phyloP scores from a whole-genome alignment of 129 eudicot species.

The Flaveria linearis region DNA sequence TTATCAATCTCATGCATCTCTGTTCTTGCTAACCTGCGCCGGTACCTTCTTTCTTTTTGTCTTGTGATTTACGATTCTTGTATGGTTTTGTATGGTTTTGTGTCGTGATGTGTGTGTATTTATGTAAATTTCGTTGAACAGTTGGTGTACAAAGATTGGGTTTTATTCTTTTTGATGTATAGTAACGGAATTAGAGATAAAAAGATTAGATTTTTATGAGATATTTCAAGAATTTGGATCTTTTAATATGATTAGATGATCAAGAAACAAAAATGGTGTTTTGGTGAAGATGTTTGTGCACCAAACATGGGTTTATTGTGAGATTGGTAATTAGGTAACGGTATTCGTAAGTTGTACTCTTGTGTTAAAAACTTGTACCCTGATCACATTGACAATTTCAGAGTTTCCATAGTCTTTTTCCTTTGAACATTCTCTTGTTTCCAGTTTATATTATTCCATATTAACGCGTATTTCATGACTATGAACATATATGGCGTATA shows the following conservation, averaged over 20 bases:
- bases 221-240: conserved; percentile 21
- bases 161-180: conserved; percentile 17
- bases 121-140: neutral
- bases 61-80: neutral
- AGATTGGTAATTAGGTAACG: conserved; percentile 22
- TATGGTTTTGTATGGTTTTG: conserved; percentile 2
- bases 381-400: conserved; percentile 21
- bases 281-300: conserved; percentile 18
- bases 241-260: conserved; percentile 6
- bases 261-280: conserved; percentile 28
- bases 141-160: conserved; percentile 15
- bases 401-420: conserved; percentile 1
- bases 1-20: conserved; percentile 33
- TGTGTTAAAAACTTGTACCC: conserved; percentile 26
- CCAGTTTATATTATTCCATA: conserved; percentile 10
- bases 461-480: conserved; percentile 16
- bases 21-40: conserved; percentile 42
- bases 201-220: conserved; percentile 27
- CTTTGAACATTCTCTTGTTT: conserved; percentile 3
- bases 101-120: neutral
- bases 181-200: conserved; percentile 13
- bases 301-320: conserved; percentile 29
- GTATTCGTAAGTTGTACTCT: conserved; percentile 25
- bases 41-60: conserved; percentile 6
- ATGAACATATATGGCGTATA: neutral